Percentiles rank a stretch among this genome's conserved stretches.
phyloP scores from a whole-genome alignment of 345 rosid species.

The Eucalyptus lansdowneana region DNA sequence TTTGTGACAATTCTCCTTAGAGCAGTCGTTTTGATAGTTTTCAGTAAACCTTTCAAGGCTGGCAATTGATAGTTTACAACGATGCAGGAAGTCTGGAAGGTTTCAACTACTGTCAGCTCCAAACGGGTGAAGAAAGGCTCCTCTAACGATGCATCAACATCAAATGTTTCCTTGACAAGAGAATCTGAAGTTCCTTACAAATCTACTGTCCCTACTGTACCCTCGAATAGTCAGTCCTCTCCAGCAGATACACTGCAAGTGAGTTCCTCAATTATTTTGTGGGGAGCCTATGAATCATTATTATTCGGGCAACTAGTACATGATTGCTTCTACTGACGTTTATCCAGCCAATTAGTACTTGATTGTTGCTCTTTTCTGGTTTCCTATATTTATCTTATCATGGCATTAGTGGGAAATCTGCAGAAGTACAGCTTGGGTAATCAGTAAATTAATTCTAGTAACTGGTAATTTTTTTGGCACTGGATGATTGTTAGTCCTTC shows the following conservation, averaged over 20 bases:
- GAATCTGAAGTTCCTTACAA: slow-evolving; percentile 54
- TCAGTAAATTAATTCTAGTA: neutral
- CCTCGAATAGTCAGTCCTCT: slow-evolving; percentile 11
- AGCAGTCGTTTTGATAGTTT: neutral
- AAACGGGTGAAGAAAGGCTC: slow-evolving; percentile 80
- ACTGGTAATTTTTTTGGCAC: neutral
- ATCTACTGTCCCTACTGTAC: slow-evolving; percentile 14
- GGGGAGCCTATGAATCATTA: neutral
- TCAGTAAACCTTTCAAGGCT: neutral
- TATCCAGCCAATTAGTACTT: neutral
- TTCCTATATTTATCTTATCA: neutral
- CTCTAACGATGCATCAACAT: slow-evolving; percentile 49
- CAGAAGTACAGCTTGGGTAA: neutral
- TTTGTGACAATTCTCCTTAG: neutral
- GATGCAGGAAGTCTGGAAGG: slow-evolving; percentile 91
- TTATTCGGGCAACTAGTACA: neutral
- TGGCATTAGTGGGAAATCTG: neutral
- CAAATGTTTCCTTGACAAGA: slow-evolving; percentile 31
- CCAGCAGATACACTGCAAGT: slow-evolving; percentile 23
- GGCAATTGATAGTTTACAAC: neutral
- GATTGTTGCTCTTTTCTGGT: neutral
- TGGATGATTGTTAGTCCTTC: neutral
- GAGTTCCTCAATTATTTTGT: neutral
- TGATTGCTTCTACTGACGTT: neutral
- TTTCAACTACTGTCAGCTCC: slow-evolving; percentile 78